Percentiles rank a stretch among this genome's conserved stretches.
phyloP scores from a whole-genome alignment of 140 eudicot genomes.

The Cichorium intybus region DNA sequence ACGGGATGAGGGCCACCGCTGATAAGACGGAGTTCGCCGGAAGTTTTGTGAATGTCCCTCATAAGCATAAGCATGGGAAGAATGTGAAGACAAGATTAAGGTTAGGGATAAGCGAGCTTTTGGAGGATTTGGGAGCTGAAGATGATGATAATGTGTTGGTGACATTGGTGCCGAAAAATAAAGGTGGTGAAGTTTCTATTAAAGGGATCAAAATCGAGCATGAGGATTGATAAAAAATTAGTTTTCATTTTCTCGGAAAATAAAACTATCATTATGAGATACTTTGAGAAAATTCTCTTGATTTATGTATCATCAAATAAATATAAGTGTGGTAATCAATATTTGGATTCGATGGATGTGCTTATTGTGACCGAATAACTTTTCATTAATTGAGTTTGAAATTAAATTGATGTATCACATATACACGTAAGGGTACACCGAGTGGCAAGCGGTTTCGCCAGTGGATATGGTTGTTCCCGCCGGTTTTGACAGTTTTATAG shows the following conservation, averaged over 20 bases:
- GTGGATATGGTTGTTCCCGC: too few relatives aligned
- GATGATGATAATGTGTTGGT: constrained; percentile 39
- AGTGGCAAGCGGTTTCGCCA: too few relatives aligned
- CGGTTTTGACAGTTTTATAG: too few relatives aligned
- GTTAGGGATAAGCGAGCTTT: constrained; percentile 36
- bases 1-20: constrained; percentile 13
- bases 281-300: not conserved
- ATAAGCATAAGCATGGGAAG: constrained; percentile 31
- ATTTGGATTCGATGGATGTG: not conserved
- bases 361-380: not conserved
- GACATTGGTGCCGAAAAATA: constrained; percentile 33
- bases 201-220: not conserved
- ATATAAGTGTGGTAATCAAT: not conserved
- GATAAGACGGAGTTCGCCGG: constrained; percentile 60
- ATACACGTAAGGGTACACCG: too few relatives aligned
- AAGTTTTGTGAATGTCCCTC: constrained; percentile 65
- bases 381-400: too few relatives aligned
- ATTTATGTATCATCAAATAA: not conserved
- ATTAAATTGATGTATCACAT: too few relatives aligned
- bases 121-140: constrained; percentile 42
- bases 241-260: not conserved
- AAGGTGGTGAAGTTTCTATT: not conserved
- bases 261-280: not conserved
- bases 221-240: not conserved
- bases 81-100: constrained; percentile 28